These are phyloP conservation scores for Coniferiporia weirii DNA, from an alignment of 1,284 basidiomycete species.

Conservation along the genomic window DNA sequence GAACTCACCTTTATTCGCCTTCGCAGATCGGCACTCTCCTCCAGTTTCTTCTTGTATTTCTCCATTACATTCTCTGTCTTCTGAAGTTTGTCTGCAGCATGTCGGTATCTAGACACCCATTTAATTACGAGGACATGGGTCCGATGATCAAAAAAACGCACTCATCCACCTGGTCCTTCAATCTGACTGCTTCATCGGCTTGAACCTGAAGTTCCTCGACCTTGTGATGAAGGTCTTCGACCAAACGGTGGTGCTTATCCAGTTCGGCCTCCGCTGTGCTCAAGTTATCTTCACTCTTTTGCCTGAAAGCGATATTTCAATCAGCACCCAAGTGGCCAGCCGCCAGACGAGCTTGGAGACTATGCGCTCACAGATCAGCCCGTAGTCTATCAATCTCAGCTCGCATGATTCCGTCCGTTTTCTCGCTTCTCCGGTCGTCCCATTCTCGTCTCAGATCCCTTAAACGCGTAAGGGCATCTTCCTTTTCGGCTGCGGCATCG, in stretches of 20 bases:
- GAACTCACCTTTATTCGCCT: constrained; percentile 73
- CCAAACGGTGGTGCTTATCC: constrained; percentile 65
- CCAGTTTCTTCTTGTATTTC: constrained; percentile 98
- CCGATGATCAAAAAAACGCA: constrained; percentile 34
- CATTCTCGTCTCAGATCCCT: constrained; percentile 52
- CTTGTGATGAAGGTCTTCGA: constrained; percentile 70
- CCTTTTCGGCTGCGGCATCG: constrained; percentile 65
- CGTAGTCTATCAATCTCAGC: constrained; percentile 78
- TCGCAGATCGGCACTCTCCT: constrained; percentile 86
- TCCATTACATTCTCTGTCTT: constrained; percentile 98
- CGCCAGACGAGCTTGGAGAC: too few species aligned
- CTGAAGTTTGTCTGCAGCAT: constrained; percentile 85
- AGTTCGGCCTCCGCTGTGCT: constrained; percentile 74
- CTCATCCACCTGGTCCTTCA: constrained; percentile 96
- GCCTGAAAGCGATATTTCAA: constrained; percentile 45
- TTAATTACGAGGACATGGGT: constrained; percentile 9
- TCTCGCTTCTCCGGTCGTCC: constrained; percentile 56
- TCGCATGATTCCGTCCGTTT: constrained; percentile 64
- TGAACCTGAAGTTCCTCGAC: constrained; percentile 78
- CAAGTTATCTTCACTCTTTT: constrained; percentile 86
- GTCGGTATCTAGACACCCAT: constrained; percentile 59
- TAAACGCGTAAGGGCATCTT: constrained; percentile 57
- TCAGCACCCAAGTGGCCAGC: too few species aligned
- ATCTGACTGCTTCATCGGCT: constrained; percentile 70
- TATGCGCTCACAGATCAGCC: constrained; percentile 64